Conservation (phyloP, 2,329 filamentous ascomycete species). For the Seiridium unicorne region DNA sequence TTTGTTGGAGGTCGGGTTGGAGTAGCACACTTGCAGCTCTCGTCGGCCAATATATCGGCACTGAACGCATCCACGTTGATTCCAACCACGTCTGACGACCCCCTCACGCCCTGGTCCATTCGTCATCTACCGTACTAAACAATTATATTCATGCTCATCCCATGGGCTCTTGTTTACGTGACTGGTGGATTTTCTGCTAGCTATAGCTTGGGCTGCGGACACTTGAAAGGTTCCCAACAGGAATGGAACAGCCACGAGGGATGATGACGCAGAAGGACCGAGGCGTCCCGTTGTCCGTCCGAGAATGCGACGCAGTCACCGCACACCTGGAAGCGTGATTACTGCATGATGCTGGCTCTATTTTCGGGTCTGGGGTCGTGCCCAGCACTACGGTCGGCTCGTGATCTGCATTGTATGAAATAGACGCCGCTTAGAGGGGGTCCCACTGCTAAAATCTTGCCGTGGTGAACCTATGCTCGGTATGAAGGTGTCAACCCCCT, state of each 20-base stretch:
- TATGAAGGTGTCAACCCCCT: too few relatives aligned
- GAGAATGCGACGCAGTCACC: slow-evolving; percentile 1
- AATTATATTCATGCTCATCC: too few relatives aligned
- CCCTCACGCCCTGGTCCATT: too few relatives aligned
- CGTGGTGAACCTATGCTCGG: too few relatives aligned
- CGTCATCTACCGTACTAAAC: too few relatives aligned
- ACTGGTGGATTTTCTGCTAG: background rate
- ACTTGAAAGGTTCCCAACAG: background rate
- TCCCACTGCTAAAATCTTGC: too few relatives aligned
- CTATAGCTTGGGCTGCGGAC: background rate
- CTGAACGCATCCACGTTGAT: background rate
- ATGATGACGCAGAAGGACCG: slow-evolving; percentile 3
- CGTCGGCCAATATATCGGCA: background rate
- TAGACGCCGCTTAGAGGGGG: background rate
- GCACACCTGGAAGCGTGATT: background rate
- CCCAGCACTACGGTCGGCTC: background rate
- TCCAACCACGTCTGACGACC: background rate
- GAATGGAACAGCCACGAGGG: background rate
- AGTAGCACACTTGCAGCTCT: background rate
- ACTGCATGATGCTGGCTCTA: background rate
- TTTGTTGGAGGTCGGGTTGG: background rate
- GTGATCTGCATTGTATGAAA: background rate
- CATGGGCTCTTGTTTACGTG: background rate
- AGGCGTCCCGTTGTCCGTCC: slow-evolving; percentile 3
- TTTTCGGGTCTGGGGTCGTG: background rate